Evolutionary conservation across 106 monocot genomes (phyloP), one percentile per base, ranked within the genome.

Genomic region (Acanthochlamys bracteata): DNA sequence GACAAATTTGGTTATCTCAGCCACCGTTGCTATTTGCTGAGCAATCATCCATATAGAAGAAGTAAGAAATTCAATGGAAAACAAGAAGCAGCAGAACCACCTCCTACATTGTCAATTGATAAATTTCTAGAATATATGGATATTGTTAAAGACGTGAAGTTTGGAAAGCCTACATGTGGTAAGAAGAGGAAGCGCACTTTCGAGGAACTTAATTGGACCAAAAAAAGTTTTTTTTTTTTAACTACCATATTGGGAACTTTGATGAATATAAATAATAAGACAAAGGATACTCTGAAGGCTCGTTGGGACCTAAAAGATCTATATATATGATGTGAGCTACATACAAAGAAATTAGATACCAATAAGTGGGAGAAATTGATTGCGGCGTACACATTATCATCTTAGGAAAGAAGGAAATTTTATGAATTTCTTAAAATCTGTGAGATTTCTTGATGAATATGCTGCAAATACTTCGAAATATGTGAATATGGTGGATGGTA

Each of bases 1-100:
- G 7, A 75, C 61, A 75, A 75, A 17, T 3, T 49, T 25, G 67
- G 68, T 68, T 75, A 68, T 14, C 67, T 75, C 52, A 61, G 75
- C 7, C 68, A 75, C 55, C 61, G 62, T 16, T 24, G 62, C 4
- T 75, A 53, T 10, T 42, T 75, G 41, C 20, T 7, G 8, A 9
- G 4, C 1, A 19, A 52, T 42, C 41, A 13, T 24, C 4, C 25
- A 7, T 51, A 41, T 41, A 23, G 42, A 21, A 60, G 39, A 7
- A 16, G 20, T 13, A 33, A 25, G 24, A 49, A 60, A 24, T 74
- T 74, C 24, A 46, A 67, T 61, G 67, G 67, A 14, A 61, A n/a
- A 8, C 2, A 20, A 12, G 67, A 74, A 56, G 10, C 6, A 10
- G 21, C 13, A 42, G 23, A 53, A 4, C 15, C 21, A 14, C 54